Evolutionary conservation across 176 grass and related monocot genomes (phyloP), one percentile per base, ranked within the genome.

Genomic region (Eleusine indica): DNA sequence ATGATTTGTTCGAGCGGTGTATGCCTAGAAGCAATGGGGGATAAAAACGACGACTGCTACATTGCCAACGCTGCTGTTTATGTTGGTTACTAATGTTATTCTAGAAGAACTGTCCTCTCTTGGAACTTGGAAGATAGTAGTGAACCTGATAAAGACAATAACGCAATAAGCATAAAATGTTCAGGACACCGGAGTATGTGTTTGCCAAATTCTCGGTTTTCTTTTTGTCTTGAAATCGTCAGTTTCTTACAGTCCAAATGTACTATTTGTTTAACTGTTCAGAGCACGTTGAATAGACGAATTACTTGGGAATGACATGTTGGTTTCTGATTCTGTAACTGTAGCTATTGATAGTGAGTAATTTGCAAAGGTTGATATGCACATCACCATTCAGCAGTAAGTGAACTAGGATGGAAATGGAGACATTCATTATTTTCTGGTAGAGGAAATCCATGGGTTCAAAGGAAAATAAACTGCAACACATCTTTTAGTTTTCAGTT

Each of bases 1-100:
- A 95, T 95, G 91, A 95, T 93, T 53, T 98, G 91, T 81, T 98
- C 93, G 60, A 95, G 87, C 48, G 96, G 96, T 1, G 90, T 91
- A 61, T 91, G 87, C 71, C 87, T 98, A 2, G 96, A 98, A 91
- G 93, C 93, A 71, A 98, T 98, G 96, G 92, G 96, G 78, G 96
- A 98, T 80, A 93, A 91, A 83, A 98, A 98, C 60, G 93, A 95
- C 17, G 96, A 98, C 60, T 95, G 96, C 75, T 98, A 98, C 79
- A 93, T 98, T 32, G 91, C 93, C 57, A 95, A 98, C 72, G 91
- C 96, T 71, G 92, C 96, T 29, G 86, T 97, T 25, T 97, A 91
- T 22, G 78, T 93, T 44, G 91, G 94, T 64, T 93, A 91, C 85
- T 97, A 73, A 82, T 83, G 64, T 41, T 35, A 44, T 40, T 16